These are phyloP conservation scores for Aspergillus sp. DNA, from an alignment of 2,329 filamentous ascomycete species.

Conservation along the genomic window DNA sequence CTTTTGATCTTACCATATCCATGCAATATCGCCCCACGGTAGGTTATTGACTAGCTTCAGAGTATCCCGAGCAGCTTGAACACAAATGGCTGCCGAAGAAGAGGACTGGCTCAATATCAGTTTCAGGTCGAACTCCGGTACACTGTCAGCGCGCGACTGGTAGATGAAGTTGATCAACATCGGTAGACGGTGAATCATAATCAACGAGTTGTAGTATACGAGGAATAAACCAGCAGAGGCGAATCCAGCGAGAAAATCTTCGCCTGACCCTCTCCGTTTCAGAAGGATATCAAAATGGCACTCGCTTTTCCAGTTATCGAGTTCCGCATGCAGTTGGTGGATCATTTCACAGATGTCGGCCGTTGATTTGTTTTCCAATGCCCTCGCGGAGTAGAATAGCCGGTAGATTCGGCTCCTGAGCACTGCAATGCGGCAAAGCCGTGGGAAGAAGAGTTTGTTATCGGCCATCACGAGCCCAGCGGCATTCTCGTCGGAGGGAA, in stretches of 20 bases:
- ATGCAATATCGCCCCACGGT: constrained; percentile 88
- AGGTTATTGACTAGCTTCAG: constrained; percentile 92
- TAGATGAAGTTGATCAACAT: constrained; percentile 91
- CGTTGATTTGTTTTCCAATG: constrained; percentile 76
- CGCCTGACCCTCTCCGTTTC: constrained; percentile 84
- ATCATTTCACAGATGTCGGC: constrained; percentile 89
- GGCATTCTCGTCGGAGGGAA: constrained; percentile 84
- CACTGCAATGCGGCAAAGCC: constrained; percentile 84
- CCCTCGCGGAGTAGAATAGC: constrained; percentile 84
- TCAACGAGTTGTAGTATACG: constrained; percentile 93
- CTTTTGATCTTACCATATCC: constrained; percentile 77
- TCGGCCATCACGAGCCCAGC: constrained; percentile 82
- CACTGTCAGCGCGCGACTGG: constrained; percentile 78
- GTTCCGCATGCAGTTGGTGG: constrained; percentile 79
- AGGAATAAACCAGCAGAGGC: constrained; percentile 91
- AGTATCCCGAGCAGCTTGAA: constrained; percentile 85
- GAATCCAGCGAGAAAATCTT: constrained; percentile 83
- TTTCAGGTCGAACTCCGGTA: constrained; percentile 41
- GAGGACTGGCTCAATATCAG: constrained; percentile 87
- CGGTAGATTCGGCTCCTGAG: constrained; percentile 94
- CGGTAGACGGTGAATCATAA: constrained; percentile 95
- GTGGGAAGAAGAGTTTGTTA: constrained; percentile 90
- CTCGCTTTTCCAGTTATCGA: constrained; percentile 89
- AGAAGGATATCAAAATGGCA: constrained; percentile 88
- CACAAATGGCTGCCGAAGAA: constrained; percentile 83